These are phyloP conservation scores for Populus tomentosa DNA, from an alignment of 441 rosid genomes.

Conservation along the genomic window DNA sequence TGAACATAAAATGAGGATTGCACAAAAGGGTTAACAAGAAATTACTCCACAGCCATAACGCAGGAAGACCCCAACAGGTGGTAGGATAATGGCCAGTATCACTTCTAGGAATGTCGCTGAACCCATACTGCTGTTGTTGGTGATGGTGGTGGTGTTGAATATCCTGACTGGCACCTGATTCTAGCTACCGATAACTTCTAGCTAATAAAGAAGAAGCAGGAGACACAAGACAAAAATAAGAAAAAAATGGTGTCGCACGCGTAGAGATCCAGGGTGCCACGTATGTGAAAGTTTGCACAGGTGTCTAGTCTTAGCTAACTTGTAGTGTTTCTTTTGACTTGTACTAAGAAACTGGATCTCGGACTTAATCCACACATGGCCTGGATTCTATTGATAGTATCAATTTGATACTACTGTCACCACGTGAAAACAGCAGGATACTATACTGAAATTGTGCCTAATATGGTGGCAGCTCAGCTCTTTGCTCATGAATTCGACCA, in stretches of 20 bases:
- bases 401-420: no score
- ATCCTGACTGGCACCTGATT: constrained; percentile 3
- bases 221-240: no score
- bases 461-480: no score
- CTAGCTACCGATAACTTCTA: not conserved
- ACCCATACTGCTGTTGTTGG: constrained; percentile 27
- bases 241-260: constrained; percentile 4
- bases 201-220: not conserved
- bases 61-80: constrained; percentile 69
- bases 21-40: not conserved
- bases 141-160: not conserved
- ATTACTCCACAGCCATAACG: constrained; percentile 65
- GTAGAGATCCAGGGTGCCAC: constrained; percentile 11
- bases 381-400: not conserved
- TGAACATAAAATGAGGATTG: not conserved
- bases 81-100: constrained; percentile 54
- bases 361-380: not conserved
- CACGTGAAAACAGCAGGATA: no score
- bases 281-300: constrained; percentile 11
- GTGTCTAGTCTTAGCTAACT: not conserved
- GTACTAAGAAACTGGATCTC: not conserved
- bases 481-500: no score
- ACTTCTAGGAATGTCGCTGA: constrained; percentile 61
- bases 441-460: no score
- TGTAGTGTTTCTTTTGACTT: constrained; percentile 13